phyloP scores from a whole-genome alignment of 192 early-diverging fungal genomes.

The Rhizophagus prolifer region DNA sequence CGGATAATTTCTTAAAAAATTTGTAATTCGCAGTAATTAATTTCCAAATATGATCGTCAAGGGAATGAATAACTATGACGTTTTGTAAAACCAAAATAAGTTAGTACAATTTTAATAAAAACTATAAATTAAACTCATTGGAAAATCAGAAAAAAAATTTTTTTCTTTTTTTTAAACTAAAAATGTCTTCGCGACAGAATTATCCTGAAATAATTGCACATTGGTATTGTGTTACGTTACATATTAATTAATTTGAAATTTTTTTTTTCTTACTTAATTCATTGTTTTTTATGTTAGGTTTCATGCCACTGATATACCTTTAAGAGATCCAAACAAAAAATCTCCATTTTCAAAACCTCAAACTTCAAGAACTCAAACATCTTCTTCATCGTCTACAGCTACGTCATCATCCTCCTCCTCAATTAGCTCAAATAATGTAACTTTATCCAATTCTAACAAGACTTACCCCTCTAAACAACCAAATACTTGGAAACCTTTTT shows the following conservation, averaged over 20 bases:
- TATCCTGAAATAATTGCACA: not conserved
- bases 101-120: too few relatives aligned
- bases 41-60: too few relatives aligned
- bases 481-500: conserved; percentile 44
- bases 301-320: not conserved
- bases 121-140: too few relatives aligned
- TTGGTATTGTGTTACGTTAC: not conserved
- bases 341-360: not conserved
- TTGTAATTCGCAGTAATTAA: too few relatives aligned
- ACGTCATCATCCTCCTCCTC: not conserved
- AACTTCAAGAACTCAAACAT: too few relatives aligned
- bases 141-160: too few relatives aligned
- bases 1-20: too few relatives aligned
- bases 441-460: not conserved
- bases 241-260: not conserved
- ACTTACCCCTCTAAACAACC: not conserved
- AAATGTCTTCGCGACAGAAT: not conserved
- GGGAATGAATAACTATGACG: too few relatives aligned
- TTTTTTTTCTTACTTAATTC: not conserved
- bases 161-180: not conserved
- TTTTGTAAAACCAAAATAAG: too few relatives aligned
- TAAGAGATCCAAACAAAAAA: not conserved
- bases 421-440: too few relatives aligned
- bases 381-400: not conserved
- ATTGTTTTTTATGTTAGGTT: not conserved